These are phyloP conservation scores for Circinella minor DNA, from an alignment of 371 early-diverging fungal species.

Conservation along the genomic window DNA sequence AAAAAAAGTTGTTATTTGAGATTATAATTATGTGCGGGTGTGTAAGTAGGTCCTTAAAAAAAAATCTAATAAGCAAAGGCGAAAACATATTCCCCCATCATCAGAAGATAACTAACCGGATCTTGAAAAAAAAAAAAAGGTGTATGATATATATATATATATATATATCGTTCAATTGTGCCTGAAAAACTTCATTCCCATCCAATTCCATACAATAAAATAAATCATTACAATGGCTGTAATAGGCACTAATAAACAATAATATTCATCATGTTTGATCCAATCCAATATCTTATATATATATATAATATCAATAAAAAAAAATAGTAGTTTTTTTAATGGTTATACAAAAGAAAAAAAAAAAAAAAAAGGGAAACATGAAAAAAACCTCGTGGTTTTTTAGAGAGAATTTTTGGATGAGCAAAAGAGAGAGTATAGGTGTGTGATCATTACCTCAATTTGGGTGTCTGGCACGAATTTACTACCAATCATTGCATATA, in stretches of 20 bases:
- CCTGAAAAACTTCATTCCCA: slow-evolving; percentile 93
- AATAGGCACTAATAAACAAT: slow-evolving; percentile 82
- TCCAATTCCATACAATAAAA: slow-evolving; percentile 92
- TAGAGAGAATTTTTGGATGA: not conserved
- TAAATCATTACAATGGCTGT: slow-evolving; percentile 79
- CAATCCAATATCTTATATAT: slow-evolving; percentile 59
- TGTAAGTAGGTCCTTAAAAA: no score
- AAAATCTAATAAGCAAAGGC: no score
- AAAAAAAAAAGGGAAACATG: not conserved
- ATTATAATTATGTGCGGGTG: no score
- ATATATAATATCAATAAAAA: slow-evolving; percentile 23
- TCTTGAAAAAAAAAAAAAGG: not conserved
- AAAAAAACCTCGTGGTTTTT: slow-evolving; percentile 4
- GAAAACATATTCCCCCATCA: no score
- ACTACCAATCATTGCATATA: slow-evolving; percentile 75
- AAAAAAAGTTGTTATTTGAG: not conserved
- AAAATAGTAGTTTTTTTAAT: not conserved
- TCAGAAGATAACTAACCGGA: no score
- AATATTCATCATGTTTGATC: slow-evolving; percentile 84
- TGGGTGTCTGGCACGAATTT: slow-evolving; percentile 76
- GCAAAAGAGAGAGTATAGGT: no score
- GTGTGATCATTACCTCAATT: slow-evolving; percentile 47
- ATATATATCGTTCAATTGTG: slow-evolving; percentile 62
- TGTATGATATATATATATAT: not conserved
- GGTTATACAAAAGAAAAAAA: not conserved